phyloP scores from a whole-genome alignment of 768 basidiomycete species.

The Calvatia gigantea region DNA sequence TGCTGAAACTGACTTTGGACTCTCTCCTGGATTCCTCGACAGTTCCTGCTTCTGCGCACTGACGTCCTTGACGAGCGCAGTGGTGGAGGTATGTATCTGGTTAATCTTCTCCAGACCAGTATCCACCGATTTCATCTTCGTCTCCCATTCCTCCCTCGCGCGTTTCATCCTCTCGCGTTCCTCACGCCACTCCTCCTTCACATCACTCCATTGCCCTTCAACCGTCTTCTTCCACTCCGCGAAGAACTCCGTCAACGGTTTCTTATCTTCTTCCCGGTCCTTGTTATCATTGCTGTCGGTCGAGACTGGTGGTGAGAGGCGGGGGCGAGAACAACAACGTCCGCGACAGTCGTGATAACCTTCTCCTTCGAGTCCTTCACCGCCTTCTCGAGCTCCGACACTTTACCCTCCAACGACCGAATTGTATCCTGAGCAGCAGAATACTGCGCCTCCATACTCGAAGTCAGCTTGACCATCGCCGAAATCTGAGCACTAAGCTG shows the following conservation, averaged over 20 bases:
- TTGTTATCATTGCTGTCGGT: slow-evolving; percentile 6
- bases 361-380: slow-evolving; percentile 43
- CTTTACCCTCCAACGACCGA: slow-evolving; percentile 62
- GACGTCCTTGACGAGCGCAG: slow-evolving; percentile 14
- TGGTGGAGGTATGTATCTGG: slow-evolving; percentile 27
- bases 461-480: slow-evolving; percentile 69
- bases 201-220: slow-evolving; percentile 74
- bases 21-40: slow-evolving; percentile 16
- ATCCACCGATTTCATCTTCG: slow-evolving; percentile 49
- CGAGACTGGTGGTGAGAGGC: slow-evolving; percentile 4
- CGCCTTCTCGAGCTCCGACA: slow-evolving; percentile 62
- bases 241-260: slow-evolving; percentile 48
- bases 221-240: slow-evolving; percentile 74
- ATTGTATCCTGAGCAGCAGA: slow-evolving; percentile 74
- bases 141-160: slow-evolving; percentile 84
- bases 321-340: background rate
- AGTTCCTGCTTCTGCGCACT: slow-evolving; percentile 21
- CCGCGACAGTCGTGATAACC: background rate
- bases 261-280: slow-evolving; percentile 3
- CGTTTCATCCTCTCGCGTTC: slow-evolving; percentile 73
- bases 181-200: slow-evolving; percentile 78
- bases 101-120: slow-evolving; percentile 46
- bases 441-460: slow-evolving; percentile 75
- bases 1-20: slow-evolving; percentile 11
- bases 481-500: slow-evolving; percentile 75